These are phyloP conservation scores for Tulasnella sp. DNA, from an alignment of 768 basidiomycete genomes.

Conservation along the genomic window DNA sequence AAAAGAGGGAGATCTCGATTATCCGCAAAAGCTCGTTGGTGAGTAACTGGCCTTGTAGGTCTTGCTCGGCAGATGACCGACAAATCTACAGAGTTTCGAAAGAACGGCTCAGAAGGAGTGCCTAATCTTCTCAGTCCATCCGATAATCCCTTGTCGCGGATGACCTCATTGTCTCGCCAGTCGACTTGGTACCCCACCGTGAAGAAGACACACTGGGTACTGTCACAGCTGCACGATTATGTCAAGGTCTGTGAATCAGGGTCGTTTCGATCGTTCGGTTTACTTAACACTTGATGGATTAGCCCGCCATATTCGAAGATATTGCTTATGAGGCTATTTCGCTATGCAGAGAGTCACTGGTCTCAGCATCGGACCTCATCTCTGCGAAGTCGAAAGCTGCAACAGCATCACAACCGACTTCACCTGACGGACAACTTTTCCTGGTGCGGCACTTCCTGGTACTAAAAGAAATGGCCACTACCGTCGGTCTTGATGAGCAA, in stretches of 20 bases:
- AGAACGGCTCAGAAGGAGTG: slow-evolving; percentile 6
- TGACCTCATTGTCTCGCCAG: slow-evolving; percentile 59
- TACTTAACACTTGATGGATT: neutral
- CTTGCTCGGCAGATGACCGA: neutral
- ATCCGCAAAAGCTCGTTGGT: slow-evolving; percentile 74
- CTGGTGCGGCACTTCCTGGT: slow-evolving; percentile 82
- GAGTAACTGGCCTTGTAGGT: neutral
- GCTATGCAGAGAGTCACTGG: slow-evolving; percentile 70
- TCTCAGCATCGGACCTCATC: slow-evolving; percentile 58
- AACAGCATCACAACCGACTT: neutral
- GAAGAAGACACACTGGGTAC: slow-evolving; percentile 79
- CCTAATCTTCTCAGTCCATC: slow-evolving; percentile 23
- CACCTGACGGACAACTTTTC: slow-evolving; percentile 72
- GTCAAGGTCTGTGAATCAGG: slow-evolving; percentile 56
- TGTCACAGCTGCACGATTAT: slow-evolving; percentile 80
- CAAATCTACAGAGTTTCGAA: neutral
- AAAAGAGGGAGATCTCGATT: slow-evolving; percentile 67
- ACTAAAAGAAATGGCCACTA: slow-evolving; percentile 78
- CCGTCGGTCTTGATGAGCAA: slow-evolving; percentile 50
- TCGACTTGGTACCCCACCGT: slow-evolving; percentile 91
- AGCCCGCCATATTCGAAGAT: slow-evolving; percentile 96
- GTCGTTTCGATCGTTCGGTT: neutral
- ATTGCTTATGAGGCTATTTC: slow-evolving; percentile 88
- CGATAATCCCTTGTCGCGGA: slow-evolving; percentile 33
- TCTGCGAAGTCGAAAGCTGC: slow-evolving; percentile 28